Evolutionary conservation across 768 basidiomycete species (phyloP).

Genomic region (Trametes cingulata): DNA sequence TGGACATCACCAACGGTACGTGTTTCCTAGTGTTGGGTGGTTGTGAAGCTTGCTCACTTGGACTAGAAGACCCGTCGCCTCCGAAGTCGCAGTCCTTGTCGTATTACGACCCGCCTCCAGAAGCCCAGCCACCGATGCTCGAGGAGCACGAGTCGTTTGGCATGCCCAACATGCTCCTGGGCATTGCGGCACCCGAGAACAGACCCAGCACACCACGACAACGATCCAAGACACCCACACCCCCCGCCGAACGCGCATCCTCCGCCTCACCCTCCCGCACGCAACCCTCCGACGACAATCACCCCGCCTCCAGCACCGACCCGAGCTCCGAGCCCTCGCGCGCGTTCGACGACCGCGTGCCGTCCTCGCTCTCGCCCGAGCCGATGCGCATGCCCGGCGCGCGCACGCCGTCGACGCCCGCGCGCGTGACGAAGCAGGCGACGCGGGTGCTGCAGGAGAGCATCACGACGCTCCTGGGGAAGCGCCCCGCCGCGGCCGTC

Average conservation of each 20-base stretch:
- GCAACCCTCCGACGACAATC: not conserved
- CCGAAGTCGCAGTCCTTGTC: constrained; percentile 7
- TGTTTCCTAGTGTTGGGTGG: not conserved
- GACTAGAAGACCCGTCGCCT: not conserved
- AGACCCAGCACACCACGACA: not conserved
- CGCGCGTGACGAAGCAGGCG: constrained; percentile 33
- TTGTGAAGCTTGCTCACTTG: not conserved
- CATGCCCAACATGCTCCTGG: constrained; percentile 6
- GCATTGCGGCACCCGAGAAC: not conserved
- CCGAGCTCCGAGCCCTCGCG: constrained; percentile 15
- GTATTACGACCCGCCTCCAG: constrained; percentile 11
- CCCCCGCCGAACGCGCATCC: not conserved
- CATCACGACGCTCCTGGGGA: constrained; percentile 68
- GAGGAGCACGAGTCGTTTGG: constrained; percentile 17
- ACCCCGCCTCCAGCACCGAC: not conserved
- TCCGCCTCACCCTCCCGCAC: not conserved
- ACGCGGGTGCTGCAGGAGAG: constrained; percentile 68
- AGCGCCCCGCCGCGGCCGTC: constrained; percentile 41
- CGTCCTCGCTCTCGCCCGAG: constrained; percentile 58
- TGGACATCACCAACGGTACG: constrained; percentile 51
- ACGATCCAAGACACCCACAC: not conserved
- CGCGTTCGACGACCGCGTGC: constrained; percentile 38
- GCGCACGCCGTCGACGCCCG: constrained; percentile 21
- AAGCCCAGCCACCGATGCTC: not conserved
- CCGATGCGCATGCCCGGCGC: constrained; percentile 38